Base-by-base conservation (phyloP, 108 stramenopile genomes). In the Stephanodiscus minutulus region DNA sequence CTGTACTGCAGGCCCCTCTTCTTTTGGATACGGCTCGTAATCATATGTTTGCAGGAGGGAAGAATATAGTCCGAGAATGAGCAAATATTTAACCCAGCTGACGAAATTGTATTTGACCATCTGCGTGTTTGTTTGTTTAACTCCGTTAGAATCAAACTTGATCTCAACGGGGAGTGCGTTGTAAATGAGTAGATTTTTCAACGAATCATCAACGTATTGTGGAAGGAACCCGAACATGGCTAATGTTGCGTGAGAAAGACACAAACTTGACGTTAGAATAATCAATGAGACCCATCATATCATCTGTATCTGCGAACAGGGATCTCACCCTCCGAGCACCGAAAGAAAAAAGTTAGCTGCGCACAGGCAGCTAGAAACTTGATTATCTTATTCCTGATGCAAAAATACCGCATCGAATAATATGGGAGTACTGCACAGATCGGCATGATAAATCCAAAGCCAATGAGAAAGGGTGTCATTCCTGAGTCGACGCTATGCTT, bases 211-310 rank as follows among this genome's bases (percentile, higher is more conserved):
- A 21, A 66, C 70, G 61, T 66, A 2, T 1, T 7, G 36, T 22
- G 77, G 77, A 31, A 78, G 64, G 28, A 61, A 78, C n/a, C 70
- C 77, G 61, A 78, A 78, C 65, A 78, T 66, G 20, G 74, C 74
- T 75, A 35, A 53, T 9, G 2, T 29, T 11, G 37, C 20, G 25
- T n/a, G 28, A 13, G 39, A 43, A 22, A 43, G 7, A 12, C 5
- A 58, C 10, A 29, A 39, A 9, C 11, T 48, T 21, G 9, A 48
- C 25, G 17, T 36, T 5, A 36, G 43, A 33, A n/a, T 11, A 28
- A 27, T 31, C 29, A 18, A 58, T 7, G 37, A 20, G 29, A n/a
- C 27, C 28, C n/a, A 47, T 36, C 11, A 46, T 28, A 47, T n/a
- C 21, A 20, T 21, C 55, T 22, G 24, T 12, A 52, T 20, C 17